Conservation (phyloP, 345 rosid species). For the Nephelium lappaceum region DNA sequence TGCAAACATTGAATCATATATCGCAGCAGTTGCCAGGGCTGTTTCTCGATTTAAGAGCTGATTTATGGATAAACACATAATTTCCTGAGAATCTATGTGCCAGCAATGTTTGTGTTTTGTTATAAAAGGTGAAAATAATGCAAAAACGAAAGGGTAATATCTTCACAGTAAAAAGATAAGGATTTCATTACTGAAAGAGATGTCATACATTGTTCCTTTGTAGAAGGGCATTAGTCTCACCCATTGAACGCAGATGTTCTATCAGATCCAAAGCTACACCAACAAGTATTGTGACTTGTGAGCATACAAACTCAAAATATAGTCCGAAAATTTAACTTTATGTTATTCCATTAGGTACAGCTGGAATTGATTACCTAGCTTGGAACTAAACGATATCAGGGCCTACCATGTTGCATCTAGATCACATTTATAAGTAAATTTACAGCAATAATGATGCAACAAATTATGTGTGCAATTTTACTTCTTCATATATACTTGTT, state of each 20-base stretch:
- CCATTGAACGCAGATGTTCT: constrained; percentile 95
- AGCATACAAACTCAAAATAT: background rate
- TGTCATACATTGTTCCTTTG: constrained; percentile 66
- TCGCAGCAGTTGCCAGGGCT: constrained; percentile 93
- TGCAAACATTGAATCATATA: constrained; percentile 92
- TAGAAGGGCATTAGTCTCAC: constrained; percentile 95
- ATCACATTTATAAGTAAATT: background rate
- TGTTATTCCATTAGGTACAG: background rate
- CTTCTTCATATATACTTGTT: background rate
- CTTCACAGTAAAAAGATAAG: background rate
- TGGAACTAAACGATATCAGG: background rate
- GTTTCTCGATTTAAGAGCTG: constrained; percentile 86
- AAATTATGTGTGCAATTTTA: background rate
- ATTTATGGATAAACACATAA: constrained; percentile 16
- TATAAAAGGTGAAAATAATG: background rate
- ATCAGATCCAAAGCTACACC: constrained; percentile 83
- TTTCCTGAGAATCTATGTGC: background rate
- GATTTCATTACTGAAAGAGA: constrained; percentile 12
- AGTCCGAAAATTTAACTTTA: background rate
- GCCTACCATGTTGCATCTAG: background rate
- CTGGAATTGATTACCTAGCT: background rate
- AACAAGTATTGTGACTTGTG: background rate
- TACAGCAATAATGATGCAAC: constrained; percentile 2
- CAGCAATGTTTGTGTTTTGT: background rate
- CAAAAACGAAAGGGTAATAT: background rate